Conservation (phyloP, 208 protist genomes). For the Acanthamoeba sp. region DNA sequence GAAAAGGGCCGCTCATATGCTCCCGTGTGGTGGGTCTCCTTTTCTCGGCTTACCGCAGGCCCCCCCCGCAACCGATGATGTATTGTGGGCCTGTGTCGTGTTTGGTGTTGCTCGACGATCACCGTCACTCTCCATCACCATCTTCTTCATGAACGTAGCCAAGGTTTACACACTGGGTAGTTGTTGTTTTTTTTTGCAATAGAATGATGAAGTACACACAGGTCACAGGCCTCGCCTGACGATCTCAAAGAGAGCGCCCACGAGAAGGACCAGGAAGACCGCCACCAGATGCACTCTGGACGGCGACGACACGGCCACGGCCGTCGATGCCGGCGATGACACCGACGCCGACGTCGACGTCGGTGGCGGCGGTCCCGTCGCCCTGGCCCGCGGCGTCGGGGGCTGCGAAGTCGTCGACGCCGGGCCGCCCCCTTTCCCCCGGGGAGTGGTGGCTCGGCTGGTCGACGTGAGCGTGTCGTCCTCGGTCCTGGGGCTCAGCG, state of each 20-base stretch:
- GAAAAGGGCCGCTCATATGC: no score
- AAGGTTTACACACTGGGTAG: no score
- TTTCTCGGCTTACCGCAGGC: no score
- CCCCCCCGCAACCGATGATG: no score
- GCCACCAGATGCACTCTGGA: neutral
- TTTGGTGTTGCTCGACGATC: no score
- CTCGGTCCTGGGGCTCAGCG: neutral
- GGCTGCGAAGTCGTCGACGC: neutral
- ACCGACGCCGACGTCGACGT: no score
- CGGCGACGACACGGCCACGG: neutral
- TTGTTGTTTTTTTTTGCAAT: no score
- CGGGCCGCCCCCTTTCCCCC: neutral
- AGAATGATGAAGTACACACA: neutral
- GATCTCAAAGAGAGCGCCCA: neutral
- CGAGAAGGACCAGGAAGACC: neutral
- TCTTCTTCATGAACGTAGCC: no score
- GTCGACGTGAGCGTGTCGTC: neutral
- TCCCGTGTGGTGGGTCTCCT: no score
- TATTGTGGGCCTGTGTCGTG: no score
- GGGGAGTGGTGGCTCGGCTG: neutral
- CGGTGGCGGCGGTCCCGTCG: neutral
- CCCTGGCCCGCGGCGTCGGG: neutral
- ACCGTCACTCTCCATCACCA: no score
- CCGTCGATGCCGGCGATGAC: neutral
- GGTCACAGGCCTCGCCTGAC: neutral